phyloP scores from a whole-genome alignment of 306 rosid species.

The Gastrolobium bilobum region DNA sequence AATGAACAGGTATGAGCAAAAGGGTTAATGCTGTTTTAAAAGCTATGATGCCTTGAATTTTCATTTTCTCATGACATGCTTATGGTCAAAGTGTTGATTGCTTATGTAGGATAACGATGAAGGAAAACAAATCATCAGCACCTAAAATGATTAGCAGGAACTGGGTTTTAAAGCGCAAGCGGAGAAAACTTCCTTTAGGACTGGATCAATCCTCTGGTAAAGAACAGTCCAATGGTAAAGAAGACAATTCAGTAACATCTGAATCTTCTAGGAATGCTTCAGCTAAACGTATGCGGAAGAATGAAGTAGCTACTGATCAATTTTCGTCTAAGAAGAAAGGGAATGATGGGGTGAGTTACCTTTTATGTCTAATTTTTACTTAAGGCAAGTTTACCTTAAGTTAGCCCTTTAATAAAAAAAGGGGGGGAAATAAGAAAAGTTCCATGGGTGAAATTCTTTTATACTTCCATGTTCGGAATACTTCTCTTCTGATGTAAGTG shows the following conservation, averaged over 20 bases:
- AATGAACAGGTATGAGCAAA: constrained; percentile 27
- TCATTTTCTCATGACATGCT: constrained; percentile 44
- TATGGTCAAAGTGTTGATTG: constrained; percentile 47
- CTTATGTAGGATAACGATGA: constrained; percentile 67
- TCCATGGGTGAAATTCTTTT: constrained; percentile 33
- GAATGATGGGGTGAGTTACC: constrained; percentile 91
- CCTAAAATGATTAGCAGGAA: constrained; percentile 86
- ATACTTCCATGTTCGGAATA: constrained; percentile 38
- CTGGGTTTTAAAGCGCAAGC: constrained; percentile 97
- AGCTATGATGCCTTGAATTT: constrained; percentile 40
- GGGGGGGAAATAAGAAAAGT: not conserved
- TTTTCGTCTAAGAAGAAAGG: constrained; percentile 91
- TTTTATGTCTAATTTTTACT: constrained; percentile 31
- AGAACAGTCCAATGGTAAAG: constrained; percentile 75
- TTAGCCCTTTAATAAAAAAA: constrained; percentile 26
- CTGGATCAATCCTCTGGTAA: constrained; percentile 64
- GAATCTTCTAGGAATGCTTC: constrained; percentile 71
- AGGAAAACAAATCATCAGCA: constrained; percentile 72
- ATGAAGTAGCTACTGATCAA: constrained; percentile 63
- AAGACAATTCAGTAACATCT: constrained; percentile 63
- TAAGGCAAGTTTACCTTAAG: constrained; percentile 13
- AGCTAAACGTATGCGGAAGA: constrained; percentile 62
- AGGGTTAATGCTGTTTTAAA: constrained; percentile 35
- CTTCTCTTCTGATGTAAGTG: not conserved
- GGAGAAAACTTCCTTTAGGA: constrained; percentile 81